phyloP scores from a whole-genome alignment of 2,329 filamentous ascomycete genomes.

The Scolecobasidium constrictum region DNA sequence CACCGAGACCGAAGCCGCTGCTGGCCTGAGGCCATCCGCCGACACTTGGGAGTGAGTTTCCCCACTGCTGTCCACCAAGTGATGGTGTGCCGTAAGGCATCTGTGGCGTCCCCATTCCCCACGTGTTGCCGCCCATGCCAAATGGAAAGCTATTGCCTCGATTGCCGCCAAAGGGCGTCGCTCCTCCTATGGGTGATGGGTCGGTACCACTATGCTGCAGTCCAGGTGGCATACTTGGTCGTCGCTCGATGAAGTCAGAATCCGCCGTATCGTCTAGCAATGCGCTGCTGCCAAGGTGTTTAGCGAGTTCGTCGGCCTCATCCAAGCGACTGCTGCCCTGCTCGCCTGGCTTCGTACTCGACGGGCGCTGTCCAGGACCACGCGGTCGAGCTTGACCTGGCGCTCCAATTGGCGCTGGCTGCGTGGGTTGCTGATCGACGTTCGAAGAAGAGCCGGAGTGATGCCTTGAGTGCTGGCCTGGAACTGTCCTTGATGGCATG shows the following conservation, averaged over 20 bases:
- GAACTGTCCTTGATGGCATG: background rate
- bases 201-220: conserved; percentile 20
- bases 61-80: conserved; percentile 1
- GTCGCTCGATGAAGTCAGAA: conserved; percentile 20
- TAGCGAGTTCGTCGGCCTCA: conserved; percentile 61
- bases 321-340: conserved; percentile 28
- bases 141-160: conserved; percentile 16
- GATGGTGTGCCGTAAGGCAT: conserved; percentile 4
- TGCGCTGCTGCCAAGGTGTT: conserved; percentile 83
- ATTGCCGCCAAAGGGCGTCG: conserved; percentile 19
- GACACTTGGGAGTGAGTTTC: background rate
- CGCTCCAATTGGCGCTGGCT: conserved; percentile 42
- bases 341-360: conserved; percentile 53
- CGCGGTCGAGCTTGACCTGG: conserved; percentile 55
- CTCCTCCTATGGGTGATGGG: conserved; percentile 19
- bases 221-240: conserved; percentile 26
- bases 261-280: conserved; percentile 61
- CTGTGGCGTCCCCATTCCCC: background rate
- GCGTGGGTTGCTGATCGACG: conserved; percentile 36
- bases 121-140: background rate
- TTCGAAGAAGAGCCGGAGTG: conserved; percentile 49
- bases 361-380: conserved; percentile 77
- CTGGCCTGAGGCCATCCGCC: background rate
- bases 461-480: conserved; percentile 55
- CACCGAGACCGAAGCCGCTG: background rate